Conservation (phyloP, 768 basidiomycete species). For the Mycena haematopus region DNA sequence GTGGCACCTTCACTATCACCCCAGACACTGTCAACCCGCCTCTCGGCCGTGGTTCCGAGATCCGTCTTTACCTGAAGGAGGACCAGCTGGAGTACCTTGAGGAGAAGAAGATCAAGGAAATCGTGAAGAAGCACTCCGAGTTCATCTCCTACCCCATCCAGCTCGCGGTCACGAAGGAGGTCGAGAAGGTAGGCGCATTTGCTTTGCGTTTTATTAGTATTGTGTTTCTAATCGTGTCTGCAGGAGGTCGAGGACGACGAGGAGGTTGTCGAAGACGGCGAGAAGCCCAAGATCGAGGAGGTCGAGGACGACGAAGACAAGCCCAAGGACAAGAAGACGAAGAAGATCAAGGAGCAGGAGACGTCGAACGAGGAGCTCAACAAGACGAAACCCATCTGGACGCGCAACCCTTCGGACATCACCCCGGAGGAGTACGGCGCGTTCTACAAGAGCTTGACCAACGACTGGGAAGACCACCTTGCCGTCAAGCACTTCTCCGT, state of each 20-base stretch:
- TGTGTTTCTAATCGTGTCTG: slow-evolving; percentile 18
- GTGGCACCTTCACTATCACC: slow-evolving; percentile 99
- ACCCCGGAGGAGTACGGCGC: slow-evolving; percentile 89
- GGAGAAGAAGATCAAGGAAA: slow-evolving; percentile 99
- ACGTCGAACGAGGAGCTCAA: slow-evolving; percentile 96
- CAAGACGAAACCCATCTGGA: slow-evolving; percentile 99
- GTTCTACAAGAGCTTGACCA: slow-evolving; percentile 99
- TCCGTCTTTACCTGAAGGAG: slow-evolving; percentile 94
- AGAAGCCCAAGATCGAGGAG: slow-evolving; percentile 82
- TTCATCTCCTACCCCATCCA: slow-evolving; percentile 99
- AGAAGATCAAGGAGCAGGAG: slow-evolving; percentile 91
- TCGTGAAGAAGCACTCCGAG: slow-evolving; percentile 99
- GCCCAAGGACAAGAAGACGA: slow-evolving; percentile 90
- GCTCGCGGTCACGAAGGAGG: slow-evolving; percentile 97
- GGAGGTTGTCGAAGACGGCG: slow-evolving; percentile 70
- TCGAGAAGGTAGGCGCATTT: slow-evolving; percentile 84
- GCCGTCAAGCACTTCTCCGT: slow-evolving; percentile 99
- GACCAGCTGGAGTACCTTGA: slow-evolving; percentile 99
- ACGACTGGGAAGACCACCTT: slow-evolving; percentile 99
- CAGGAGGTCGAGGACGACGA: slow-evolving; percentile 90
- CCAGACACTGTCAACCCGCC: slow-evolving; percentile 88
- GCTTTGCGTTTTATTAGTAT: background rate
- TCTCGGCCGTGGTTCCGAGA: slow-evolving; percentile 92
- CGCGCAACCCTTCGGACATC: slow-evolving; percentile 95
- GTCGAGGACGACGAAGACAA: slow-evolving; percentile 85